A percentile compares a stretch with the other conserved stretches of the same genome.
Conservation (phyloP, 2,329 filamentous ascomycete genomes). For the Dactylellina parvicollis region DNA sequence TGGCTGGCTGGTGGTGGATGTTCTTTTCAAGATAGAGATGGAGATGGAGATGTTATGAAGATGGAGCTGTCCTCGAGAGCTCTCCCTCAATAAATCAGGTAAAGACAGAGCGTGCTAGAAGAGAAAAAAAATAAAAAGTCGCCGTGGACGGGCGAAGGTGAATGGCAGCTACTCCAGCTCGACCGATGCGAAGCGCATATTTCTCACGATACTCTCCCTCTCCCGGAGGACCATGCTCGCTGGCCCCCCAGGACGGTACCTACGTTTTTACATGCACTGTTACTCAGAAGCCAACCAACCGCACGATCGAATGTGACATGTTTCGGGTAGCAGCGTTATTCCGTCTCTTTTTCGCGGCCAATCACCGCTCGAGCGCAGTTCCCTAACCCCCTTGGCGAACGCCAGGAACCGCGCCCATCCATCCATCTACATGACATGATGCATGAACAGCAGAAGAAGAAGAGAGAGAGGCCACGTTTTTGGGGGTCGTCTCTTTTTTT, state of each 20-base stretch:
- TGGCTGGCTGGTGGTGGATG: too few species aligned
- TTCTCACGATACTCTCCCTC: neutral
- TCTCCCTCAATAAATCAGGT: too few species aligned
- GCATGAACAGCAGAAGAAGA: neutral
- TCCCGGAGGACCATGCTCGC: too few species aligned
- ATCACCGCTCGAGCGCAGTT: conserved; percentile 30
- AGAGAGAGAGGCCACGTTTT: too few species aligned
- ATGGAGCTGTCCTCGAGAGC: neutral
- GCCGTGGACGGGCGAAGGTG: neutral
- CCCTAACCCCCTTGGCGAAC: conserved; percentile 15
- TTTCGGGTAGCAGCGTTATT: conserved; percentile 14
- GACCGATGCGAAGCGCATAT: neutral
- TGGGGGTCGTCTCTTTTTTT: too few species aligned
- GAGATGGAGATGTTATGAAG: neutral
- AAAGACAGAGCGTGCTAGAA: neutral
- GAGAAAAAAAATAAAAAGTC: neutral
- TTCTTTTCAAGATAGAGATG: neutral
- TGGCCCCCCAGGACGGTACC: too few species aligned
- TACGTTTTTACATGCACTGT: too few species aligned
- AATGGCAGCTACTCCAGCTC: too few species aligned
- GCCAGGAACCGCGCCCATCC: neutral
- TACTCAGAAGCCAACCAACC: too few species aligned
- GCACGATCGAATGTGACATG: neutral
- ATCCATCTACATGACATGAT: neutral
- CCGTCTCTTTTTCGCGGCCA: neutral